These are phyloP conservation scores for Xylona heveae DNA, from an alignment of 495 filamentous ascomycete genomes.

Conservation along the genomic window DNA sequence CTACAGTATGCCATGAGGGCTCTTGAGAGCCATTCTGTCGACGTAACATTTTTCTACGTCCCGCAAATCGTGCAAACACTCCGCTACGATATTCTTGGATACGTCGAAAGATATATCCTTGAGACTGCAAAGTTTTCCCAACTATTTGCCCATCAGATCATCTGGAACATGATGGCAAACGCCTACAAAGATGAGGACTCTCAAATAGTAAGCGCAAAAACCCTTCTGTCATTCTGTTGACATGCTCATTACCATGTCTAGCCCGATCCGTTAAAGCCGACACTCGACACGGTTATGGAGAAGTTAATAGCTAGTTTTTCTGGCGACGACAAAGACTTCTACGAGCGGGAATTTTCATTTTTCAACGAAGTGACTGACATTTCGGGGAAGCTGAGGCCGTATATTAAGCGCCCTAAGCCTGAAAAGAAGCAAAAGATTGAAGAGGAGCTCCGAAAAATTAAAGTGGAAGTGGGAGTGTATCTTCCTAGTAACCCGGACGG, in stretches of 20 bases:
- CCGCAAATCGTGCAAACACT: constrained; percentile 93
- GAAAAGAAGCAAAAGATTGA: constrained; percentile 99
- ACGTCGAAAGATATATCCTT: constrained; percentile 88
- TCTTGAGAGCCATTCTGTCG: constrained; percentile 77
- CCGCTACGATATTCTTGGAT: constrained; percentile 85
- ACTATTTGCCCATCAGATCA: constrained; percentile 95
- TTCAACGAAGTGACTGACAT: constrained; percentile 93
- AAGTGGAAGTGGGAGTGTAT: constrained; percentile 92
- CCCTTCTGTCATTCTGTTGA: neutral
- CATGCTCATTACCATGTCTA: constrained; percentile 12
- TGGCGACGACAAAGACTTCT: constrained; percentile 57
- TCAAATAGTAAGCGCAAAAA: constrained; percentile 48
- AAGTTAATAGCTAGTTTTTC: constrained; percentile 70
- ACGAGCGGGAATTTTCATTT: constrained; percentile 88
- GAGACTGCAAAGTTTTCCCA: constrained; percentile 93
- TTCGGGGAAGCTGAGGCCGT: constrained; percentile 84
- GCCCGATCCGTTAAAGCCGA: constrained; percentile 86
- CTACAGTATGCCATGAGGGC: constrained; percentile 96
- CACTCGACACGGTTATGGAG: constrained; percentile 73
- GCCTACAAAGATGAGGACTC: constrained; percentile 94
- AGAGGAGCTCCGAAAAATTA: constrained; percentile 90
- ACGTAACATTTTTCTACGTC: constrained; percentile 97
- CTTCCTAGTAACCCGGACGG: constrained; percentile 93
- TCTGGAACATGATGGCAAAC: constrained; percentile 99
- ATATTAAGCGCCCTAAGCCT: constrained; percentile 77